Conservation (phyloP, 768 basidiomycete genomes). For the Xerocomus spinulosus region DNA sequence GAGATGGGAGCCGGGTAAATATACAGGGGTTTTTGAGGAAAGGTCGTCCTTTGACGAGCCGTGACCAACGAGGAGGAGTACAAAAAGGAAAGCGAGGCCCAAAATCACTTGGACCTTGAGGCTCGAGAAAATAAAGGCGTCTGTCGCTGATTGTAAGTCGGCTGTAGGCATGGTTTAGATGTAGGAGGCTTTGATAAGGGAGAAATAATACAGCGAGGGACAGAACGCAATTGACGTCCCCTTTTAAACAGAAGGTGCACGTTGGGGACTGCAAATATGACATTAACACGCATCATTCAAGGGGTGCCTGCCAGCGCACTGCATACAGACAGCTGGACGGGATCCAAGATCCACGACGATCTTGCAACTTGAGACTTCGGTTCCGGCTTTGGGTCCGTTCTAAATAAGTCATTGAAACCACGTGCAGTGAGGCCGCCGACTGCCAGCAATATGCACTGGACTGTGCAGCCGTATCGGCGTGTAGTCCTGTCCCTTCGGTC, state of each 20-base stretch:
- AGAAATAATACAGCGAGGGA: conserved; percentile 22
- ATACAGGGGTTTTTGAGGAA: conserved; percentile 39
- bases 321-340: conserved; percentile 6
- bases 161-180: conserved; percentile 38
- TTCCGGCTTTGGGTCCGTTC: conserved; percentile 17
- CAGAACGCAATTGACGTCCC: conserved; percentile 17
- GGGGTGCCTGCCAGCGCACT: conserved; percentile 19
- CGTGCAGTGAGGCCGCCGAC: conserved; percentile 17
- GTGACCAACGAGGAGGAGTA: conserved; percentile 37
- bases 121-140: conserved; percentile 33
- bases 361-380: conserved; percentile 29
- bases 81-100: conserved; percentile 31
- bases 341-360: conserved; percentile 21
- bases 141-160: conserved; percentile 37
- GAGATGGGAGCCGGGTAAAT: conserved; percentile 55
- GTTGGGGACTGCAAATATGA: conserved; percentile 23
- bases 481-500: conserved; percentile 8
- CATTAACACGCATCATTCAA: conserved; percentile 24
- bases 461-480: conserved; percentile 9
- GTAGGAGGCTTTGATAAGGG: conserved; percentile 24
- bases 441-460: conserved; percentile 7
- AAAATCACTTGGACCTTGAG: conserved; percentile 32
- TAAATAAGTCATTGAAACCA: conserved; percentile 11
- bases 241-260: conserved; percentile 27
- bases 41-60: conserved; percentile 44